Percentiles rank a stretch among this genome's conserved stretches.
Conservation (phyloP, 352 stramenopile species). For the Pythium aquatile region DNA sequence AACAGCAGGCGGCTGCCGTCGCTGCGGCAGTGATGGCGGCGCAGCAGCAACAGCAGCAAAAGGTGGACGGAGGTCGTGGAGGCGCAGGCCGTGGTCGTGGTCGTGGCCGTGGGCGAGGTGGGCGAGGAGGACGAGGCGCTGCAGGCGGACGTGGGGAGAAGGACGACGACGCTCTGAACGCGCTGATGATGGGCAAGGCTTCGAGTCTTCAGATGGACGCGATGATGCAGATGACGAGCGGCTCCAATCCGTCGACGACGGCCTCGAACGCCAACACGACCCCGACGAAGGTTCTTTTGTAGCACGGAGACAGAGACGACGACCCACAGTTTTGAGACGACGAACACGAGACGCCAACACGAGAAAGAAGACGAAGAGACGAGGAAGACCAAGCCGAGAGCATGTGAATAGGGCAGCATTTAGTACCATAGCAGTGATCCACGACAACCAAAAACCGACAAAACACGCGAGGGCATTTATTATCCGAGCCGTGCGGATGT, state of each 20-base stretch:
- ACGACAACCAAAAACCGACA: neutral
- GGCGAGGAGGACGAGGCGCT: conserved; percentile 1
- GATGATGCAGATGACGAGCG: conserved; percentile 19
- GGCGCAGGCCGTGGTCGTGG: conserved; percentile 13
- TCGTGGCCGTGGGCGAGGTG: conserved; percentile 11
- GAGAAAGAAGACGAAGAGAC: neutral
- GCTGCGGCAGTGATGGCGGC: conserved; percentile 30
- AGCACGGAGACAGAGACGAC: neutral
- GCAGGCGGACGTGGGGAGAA: conserved; percentile 10
- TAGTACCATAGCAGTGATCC: conserved; percentile 6
- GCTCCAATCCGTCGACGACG: conserved; percentile 3
- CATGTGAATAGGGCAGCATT: conserved; percentile 8
- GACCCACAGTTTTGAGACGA: conserved; percentile 9
- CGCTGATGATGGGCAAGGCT: conserved; percentile 20
- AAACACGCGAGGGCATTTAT: conserved; percentile 8
- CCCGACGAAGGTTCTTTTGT: conserved; percentile 3
- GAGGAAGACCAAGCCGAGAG: neutral
- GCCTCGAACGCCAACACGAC: conserved; percentile 1
- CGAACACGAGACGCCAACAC: neutral
- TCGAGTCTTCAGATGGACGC: conserved; percentile 15
- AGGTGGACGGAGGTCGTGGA: conserved; percentile 16
- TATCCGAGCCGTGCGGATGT: neutral
- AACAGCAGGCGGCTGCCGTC: conserved; percentile 42
- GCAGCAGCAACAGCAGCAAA: conserved; percentile 32
- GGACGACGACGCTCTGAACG: conserved; percentile 18